Percentiles rank a stretch among this genome's conserved stretches.
phyloP scores from a whole-genome alignment of 129 eudicot species.

The Flaveria bidentis region DNA sequence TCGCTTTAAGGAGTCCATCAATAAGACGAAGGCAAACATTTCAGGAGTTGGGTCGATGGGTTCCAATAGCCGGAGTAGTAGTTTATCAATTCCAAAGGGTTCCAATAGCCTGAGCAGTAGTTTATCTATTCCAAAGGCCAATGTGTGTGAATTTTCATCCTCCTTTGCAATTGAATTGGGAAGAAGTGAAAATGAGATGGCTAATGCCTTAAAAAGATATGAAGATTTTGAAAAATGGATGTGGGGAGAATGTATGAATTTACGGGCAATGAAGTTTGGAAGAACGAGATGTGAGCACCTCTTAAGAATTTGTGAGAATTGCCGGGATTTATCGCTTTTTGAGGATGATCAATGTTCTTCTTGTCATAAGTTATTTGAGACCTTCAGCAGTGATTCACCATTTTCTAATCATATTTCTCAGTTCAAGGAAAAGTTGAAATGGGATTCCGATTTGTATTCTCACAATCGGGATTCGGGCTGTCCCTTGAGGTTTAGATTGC shows the following conservation, averaged over 20 bases:
- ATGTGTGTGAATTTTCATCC: constrained; percentile 41
- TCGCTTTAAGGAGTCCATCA: constrained; percentile 53
- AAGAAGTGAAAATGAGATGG: constrained; percentile 43
- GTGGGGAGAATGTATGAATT: constrained; percentile 68
- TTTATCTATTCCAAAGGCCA: constrained; percentile 32
- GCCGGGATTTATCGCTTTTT: constrained; percentile 47
- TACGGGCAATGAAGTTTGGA: constrained; percentile 65
- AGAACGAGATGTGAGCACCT: constrained; percentile 44
- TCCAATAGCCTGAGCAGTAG: constrained; percentile 20
- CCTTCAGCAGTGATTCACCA: constrained; percentile 11
- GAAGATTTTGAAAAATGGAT: constrained; percentile 76
- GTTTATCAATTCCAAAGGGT: too few relatives aligned
- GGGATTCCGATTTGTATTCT: constrained; percentile 25
- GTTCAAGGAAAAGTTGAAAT: constrained; percentile 42
- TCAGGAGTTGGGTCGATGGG: constrained; percentile 2
- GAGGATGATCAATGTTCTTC: constrained; percentile 53
- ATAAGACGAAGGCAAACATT: constrained; percentile 24
- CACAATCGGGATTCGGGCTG: constrained; percentile 31
- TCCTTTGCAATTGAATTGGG: constrained; percentile 51
- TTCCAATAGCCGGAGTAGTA: constrained; percentile 33
- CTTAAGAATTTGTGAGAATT: constrained; percentile 53
- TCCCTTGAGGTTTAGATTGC: constrained; percentile 59
- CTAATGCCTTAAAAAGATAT: constrained; percentile 45
- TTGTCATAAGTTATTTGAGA: constrained; percentile 42
- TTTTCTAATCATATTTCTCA: constrained; percentile 48